Percentiles rank a stretch among this genome's conserved stretches.
These are phyloP conservation scores for Rhodamnia rubescens DNA, from an alignment of 345 rosid genomes.

Conservation along the genomic window DNA sequence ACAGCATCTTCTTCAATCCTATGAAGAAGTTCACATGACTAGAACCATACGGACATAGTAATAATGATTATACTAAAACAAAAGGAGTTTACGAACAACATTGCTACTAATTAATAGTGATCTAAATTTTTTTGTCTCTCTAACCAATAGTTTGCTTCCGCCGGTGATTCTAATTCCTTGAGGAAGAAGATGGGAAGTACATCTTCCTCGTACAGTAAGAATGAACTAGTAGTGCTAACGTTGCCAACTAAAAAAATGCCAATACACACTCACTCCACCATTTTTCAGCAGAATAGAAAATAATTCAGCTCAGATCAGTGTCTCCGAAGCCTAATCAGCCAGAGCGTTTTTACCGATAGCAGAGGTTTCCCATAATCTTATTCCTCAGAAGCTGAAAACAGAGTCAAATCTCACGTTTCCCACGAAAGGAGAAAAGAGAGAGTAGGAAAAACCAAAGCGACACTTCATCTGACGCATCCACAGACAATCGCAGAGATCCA, in stretches of 20 bases:
- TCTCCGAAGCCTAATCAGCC: not conserved
- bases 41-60: not conserved
- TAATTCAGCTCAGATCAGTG: not conserved
- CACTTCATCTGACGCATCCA: not conserved
- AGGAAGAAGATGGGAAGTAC: not conserved
- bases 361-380: not conserved
- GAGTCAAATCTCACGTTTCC: not conserved
- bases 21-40: not conserved
- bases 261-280: not conserved
- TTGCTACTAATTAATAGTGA: not conserved
- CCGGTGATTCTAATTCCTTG: not conserved
- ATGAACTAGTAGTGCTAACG: not conserved
- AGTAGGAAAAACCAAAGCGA: not conserved
- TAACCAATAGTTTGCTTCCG: not conserved
- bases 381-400: not conserved
- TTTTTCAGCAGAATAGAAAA: not conserved
- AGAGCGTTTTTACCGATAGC: not conserved
- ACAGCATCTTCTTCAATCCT: not conserved
- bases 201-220: not conserved
- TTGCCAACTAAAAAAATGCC: not conserved
- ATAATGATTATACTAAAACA: not conserved
- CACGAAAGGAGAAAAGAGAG: not conserved
- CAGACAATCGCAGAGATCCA: slow-evolving; percentile 10
- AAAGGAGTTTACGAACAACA: not conserved
- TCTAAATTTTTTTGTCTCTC: not conserved